A percentile compares a stretch with the other conserved stretches of the same genome.
These are phyloP conservation scores for Sugiyamaella grinbergsii DNA, from an alignment of 1,139 yeast genomes.

Conservation along the genomic window DNA sequence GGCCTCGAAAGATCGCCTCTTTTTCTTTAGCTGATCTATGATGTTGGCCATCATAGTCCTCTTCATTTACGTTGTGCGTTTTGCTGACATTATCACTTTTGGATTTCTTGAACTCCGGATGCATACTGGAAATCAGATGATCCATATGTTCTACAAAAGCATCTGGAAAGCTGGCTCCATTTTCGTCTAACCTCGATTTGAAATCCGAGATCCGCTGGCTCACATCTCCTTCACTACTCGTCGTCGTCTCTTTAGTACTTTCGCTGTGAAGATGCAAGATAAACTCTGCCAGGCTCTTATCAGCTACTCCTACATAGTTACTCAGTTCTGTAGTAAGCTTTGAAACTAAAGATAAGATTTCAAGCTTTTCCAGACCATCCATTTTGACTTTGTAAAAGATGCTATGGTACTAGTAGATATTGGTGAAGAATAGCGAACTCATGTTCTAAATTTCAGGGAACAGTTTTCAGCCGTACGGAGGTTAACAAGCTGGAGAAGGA, in stretches of 20 bases:
- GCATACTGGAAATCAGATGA: conserved; percentile 41
- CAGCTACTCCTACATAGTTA: conserved; percentile 39
- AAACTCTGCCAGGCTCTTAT: conserved; percentile 59
- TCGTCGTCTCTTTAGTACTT: conserved; percentile 16
- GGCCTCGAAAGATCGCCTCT: conserved; percentile 25
- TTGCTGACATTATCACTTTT: conserved; percentile 9
- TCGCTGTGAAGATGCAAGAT: conserved; percentile 50
- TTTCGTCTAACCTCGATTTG: conserved; percentile 48
- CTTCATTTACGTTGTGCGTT: conserved; percentile 4
- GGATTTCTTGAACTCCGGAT: conserved; percentile 35
- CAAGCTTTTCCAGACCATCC: conserved; percentile 41
- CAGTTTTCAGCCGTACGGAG: conserved; percentile 5
- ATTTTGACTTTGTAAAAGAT: too few relatives aligned
- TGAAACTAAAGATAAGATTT: conserved; percentile 41
- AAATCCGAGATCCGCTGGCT: conserved; percentile 38
- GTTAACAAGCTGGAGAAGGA: neutral
- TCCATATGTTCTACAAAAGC: conserved; percentile 47
- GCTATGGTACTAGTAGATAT: too few relatives aligned
- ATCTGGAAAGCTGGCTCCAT: conserved; percentile 65
- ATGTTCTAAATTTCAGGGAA: neutral
- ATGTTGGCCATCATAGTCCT: conserved; percentile 14
- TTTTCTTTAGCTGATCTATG: conserved; percentile 18
- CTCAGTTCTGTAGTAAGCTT: conserved; percentile 41
- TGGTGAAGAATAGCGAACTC: too few relatives aligned
- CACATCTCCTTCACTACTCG: neutral